phyloP scores from a whole-genome alignment of 2,329 filamentous ascomycete species.

The Pyrenophora seminiperda region DNA sequence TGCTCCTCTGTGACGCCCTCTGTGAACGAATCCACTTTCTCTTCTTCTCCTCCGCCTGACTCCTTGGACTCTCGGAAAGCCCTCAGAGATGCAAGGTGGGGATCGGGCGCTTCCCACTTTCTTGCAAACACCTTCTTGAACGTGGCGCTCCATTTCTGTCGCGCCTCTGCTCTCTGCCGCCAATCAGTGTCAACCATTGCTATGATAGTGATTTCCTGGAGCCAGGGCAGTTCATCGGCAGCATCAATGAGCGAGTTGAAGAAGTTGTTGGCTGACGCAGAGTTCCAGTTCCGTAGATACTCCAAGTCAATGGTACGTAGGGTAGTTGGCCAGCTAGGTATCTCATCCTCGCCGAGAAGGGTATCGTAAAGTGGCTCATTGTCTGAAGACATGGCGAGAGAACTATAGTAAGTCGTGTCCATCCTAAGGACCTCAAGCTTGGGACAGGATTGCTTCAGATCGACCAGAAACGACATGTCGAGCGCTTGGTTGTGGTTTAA shows the following conservation, averaged over 20 bases:
- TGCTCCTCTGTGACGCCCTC: slow-evolving; percentile 22
- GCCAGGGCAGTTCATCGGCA: slow-evolving; percentile 66
- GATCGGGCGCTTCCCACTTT: slow-evolving; percentile 51
- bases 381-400: slow-evolving; percentile 70
- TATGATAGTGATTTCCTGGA: slow-evolving; percentile 70
- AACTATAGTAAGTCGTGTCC: slow-evolving; percentile 78
- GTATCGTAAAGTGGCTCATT: slow-evolving; percentile 75
- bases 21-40: slow-evolving; percentile 32
- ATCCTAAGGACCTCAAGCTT: slow-evolving; percentile 72
- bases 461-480: slow-evolving; percentile 73
- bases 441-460: slow-evolving; percentile 71
- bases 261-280: slow-evolving; percentile 73
- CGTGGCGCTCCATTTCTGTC: slow-evolving; percentile 75
- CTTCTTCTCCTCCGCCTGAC: slow-evolving; percentile 3
- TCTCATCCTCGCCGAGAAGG: slow-evolving; percentile 65
- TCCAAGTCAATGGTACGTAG: slow-evolving; percentile 75
- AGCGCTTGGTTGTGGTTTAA: slow-evolving; percentile 81
- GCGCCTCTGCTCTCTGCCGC: slow-evolving; percentile 79
- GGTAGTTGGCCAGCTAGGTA: slow-evolving; percentile 77
- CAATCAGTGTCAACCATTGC: slow-evolving; percentile 79
- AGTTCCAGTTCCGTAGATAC: slow-evolving; percentile 76
- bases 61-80: slow-evolving; percentile 52
- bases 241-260: slow-evolving; percentile 78
- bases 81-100: slow-evolving; percentile 50
- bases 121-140: slow-evolving; percentile 71